Percentiles rank a stretch among this genome's conserved stretches.
Evolutionary conservation across 1,284 basidiomycete species (phyloP).

Genomic region (Cryptococcus maquisensis): DNA sequence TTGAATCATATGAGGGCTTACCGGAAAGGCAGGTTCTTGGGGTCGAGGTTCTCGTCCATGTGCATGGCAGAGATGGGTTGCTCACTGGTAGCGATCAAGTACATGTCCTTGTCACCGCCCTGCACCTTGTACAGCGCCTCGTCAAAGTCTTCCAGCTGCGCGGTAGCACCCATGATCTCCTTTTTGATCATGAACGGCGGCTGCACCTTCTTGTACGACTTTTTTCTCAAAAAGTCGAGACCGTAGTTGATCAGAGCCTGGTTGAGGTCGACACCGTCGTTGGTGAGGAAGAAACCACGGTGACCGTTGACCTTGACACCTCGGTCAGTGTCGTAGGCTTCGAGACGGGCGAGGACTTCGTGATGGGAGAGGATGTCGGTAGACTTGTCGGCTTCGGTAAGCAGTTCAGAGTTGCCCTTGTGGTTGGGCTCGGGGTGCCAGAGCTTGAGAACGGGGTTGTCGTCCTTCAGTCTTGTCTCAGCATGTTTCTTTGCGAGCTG

Average conservation of each 20-base stretch:
- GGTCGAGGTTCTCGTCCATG: constrained; percentile 96
- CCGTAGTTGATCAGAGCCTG: constrained; percentile 94
- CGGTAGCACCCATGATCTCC: constrained; percentile 94
- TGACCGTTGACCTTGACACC: constrained; percentile 92
- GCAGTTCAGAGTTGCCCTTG: constrained; percentile 50
- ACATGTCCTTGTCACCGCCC: constrained; percentile 91
- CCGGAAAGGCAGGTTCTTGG: constrained; percentile 79
- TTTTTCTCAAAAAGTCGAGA: constrained; percentile 81
- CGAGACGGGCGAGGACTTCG: constrained; percentile 87
- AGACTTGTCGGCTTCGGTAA: constrained; percentile 57
- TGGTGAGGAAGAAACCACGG: constrained; percentile 91
- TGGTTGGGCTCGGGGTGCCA: constrained; percentile 81
- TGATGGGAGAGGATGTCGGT: constrained; percentile 87
- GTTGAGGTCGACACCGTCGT: constrained; percentile 95
- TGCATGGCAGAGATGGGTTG: constrained; percentile 96
- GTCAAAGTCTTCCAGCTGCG: constrained; percentile 96
- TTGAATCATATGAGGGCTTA: constrained; percentile 53
- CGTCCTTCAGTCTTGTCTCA: constrained; percentile 58
- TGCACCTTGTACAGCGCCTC: constrained; percentile 93
- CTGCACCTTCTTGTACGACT: constrained; percentile 88
- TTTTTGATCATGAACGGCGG: constrained; percentile 99
- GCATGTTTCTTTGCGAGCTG: not conserved
- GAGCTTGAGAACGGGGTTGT: constrained; percentile 74
- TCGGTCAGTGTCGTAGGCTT: constrained; percentile 93
- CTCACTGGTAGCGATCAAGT: constrained; percentile 97